phyloP scores from a whole-genome alignment of 1,284 basidiomycete genomes.

The Moniliophthora roreri region DNA sequence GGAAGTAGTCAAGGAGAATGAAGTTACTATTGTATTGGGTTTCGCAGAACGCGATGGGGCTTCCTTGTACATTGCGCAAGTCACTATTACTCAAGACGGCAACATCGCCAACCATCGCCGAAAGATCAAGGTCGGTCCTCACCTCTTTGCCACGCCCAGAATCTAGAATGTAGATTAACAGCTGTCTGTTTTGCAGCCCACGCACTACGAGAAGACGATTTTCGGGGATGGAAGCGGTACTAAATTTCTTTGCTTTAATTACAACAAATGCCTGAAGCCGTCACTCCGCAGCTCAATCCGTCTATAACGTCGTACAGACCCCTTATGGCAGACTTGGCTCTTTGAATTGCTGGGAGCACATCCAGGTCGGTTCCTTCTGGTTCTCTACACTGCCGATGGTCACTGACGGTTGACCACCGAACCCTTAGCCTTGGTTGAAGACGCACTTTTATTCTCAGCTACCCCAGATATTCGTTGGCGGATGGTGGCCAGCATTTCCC shows the following conservation, averaged over 20 bases:
- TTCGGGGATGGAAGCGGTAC: slow-evolving; percentile 31
- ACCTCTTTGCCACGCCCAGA: too few species aligned
- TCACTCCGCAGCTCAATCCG: slow-evolving; percentile 22
- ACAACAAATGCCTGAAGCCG: not conserved
- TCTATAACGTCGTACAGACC: slow-evolving; percentile 29
- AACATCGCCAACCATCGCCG: slow-evolving; percentile 30
- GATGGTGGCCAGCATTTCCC: slow-evolving; percentile 29
- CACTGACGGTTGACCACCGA: not conserved
- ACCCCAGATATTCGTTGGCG: slow-evolving; percentile 28
- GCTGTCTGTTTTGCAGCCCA: slow-evolving; percentile 19
- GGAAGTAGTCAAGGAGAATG: slow-evolving; percentile 27
- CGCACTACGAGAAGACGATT: slow-evolving; percentile 29
- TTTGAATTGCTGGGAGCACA: slow-evolving; percentile 32
- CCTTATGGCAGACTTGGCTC: slow-evolving; percentile 28
- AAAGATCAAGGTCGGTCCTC: slow-evolving; percentile 28
- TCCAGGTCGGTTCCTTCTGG: slow-evolving; percentile 18
- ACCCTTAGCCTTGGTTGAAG: slow-evolving; percentile 25
- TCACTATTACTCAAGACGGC: slow-evolving; percentile 28
- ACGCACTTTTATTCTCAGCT: slow-evolving; percentile 29
- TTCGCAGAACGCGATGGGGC: slow-evolving; percentile 31
- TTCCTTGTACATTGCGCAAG: slow-evolving; percentile 30
- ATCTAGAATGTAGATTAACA: not conserved
- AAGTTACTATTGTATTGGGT: slow-evolving; percentile 27
- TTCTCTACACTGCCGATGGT: not conserved
- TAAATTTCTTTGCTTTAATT: not conserved